Evolutionary conservation across 345 rosid species (phyloP).

Genomic region (Linum usitatissimum): DNA sequence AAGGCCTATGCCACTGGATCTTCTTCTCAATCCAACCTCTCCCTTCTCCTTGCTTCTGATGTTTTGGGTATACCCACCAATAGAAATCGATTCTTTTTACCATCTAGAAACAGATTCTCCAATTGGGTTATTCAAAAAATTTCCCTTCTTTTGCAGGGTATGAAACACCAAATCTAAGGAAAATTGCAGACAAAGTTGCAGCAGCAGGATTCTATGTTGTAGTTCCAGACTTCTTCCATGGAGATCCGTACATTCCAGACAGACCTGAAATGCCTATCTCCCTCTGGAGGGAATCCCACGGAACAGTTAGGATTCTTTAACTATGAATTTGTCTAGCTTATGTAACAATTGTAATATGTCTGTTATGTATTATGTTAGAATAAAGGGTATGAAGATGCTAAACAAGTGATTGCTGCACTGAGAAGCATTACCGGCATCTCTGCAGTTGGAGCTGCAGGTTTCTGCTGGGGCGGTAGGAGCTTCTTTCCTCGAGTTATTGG

Average conservation of each 20-base stretch:
- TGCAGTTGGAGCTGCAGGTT: neutral
- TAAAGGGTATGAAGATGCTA: neutral
- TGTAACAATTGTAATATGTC: neutral
- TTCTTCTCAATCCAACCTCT: too few relatives aligned
- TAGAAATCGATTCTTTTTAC: too few relatives aligned
- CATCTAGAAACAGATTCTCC: too few relatives aligned
- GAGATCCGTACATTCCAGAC: neutral
- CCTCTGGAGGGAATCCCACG: neutral
- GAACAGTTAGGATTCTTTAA: neutral
- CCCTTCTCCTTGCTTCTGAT: too few relatives aligned
- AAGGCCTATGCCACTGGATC: too few relatives aligned
- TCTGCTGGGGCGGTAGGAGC: neutral
- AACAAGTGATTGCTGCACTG: neutral
- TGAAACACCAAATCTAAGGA: neutral
- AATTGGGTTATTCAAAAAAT: too few relatives aligned
- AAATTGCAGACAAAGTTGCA: neutral
- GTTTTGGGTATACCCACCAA: too few relatives aligned
- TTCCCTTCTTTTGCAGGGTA: neutral
- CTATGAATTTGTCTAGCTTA: neutral
- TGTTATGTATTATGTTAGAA: neutral
- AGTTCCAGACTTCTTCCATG: neutral
- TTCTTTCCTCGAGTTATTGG: neutral
- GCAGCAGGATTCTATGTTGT: neutral
- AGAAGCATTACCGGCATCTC: neutral
- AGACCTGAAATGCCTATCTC: neutral